Percentiles rank a stretch among this genome's conserved stretches.
phyloP scores from a whole-genome alignment of 805 yeast genomes.

The Lipomyces spencermartinsiae region DNA sequence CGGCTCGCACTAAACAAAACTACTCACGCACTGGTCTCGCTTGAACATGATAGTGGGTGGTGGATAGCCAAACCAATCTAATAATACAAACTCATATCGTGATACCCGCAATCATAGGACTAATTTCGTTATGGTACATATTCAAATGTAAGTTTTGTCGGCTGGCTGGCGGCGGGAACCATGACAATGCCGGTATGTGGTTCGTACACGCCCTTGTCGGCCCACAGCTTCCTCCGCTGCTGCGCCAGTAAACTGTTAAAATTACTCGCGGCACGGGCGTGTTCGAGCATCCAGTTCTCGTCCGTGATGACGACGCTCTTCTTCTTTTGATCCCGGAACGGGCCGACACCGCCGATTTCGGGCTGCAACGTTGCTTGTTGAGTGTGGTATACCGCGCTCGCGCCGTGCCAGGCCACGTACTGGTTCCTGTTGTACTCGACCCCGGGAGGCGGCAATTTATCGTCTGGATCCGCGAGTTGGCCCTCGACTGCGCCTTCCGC shows the following conservation, averaged over 20 bases:
- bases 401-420: slow-evolving; percentile 62
- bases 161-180: slow-evolving; percentile 78
- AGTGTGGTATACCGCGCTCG: slow-evolving; percentile 52
- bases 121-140: neutral
- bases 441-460: slow-evolving; percentile 53
- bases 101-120: neutral
- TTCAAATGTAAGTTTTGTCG: slow-evolving; percentile 46
- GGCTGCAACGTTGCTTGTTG: slow-evolving; percentile 37
- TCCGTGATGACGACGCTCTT: slow-evolving; percentile 55
- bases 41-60: neutral
- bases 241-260: slow-evolving; percentile 68
- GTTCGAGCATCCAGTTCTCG: slow-evolving; percentile 83
- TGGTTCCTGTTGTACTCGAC: slow-evolving; percentile 55
- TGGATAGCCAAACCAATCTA: slow-evolving; percentile 1
- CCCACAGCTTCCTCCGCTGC: slow-evolving; percentile 57
- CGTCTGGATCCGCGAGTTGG: slow-evolving; percentile 72
- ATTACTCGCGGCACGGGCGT: slow-evolving; percentile 76
- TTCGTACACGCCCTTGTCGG: slow-evolving; percentile 69
- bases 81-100: neutral
- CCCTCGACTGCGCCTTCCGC: slow-evolving; percentile 71
- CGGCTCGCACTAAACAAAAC: too few species aligned
- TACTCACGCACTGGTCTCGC: too few species aligned
- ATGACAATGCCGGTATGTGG: slow-evolving; percentile 83
- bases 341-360: slow-evolving; percentile 17
- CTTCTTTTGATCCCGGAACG: slow-evolving; percentile 37